Conservation (phyloP, 192 early-diverging fungal genomes). For the Geranomyces variabilis region DNA sequence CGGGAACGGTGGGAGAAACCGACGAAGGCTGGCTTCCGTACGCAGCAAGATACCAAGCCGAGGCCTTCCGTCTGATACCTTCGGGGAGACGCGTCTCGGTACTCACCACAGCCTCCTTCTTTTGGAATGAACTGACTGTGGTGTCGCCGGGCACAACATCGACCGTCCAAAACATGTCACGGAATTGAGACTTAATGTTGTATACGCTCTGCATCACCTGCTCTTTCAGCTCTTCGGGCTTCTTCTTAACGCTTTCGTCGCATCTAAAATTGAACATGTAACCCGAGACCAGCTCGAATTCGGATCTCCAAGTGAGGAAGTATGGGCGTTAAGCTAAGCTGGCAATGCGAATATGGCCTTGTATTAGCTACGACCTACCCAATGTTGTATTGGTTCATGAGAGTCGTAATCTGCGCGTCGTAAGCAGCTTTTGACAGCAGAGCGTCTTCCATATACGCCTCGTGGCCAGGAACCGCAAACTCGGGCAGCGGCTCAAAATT, state of each 20-base stretch:
- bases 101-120: slow-evolving; percentile 14
- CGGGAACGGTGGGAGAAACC: neutral
- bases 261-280: slow-evolving; percentile 41
- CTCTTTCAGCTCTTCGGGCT: slow-evolving; percentile 54
- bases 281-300: slow-evolving; percentile 50
- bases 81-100: slow-evolving; percentile 30
- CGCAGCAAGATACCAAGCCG: slow-evolving; percentile 74
- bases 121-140: slow-evolving; percentile 19
- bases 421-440: slow-evolving; percentile 45
- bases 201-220: slow-evolving; percentile 44
- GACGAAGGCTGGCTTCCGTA: slow-evolving; percentile 37
- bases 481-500: slow-evolving; percentile 40
- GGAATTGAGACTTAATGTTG: slow-evolving; percentile 45
- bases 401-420: slow-evolving; percentile 52
- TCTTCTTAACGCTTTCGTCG: slow-evolving; percentile 51
- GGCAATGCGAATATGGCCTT: neutral
- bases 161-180: slow-evolving; percentile 50
- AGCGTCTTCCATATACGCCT: slow-evolving; percentile 58
- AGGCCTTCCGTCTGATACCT: slow-evolving; percentile 32
- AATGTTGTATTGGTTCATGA: slow-evolving; percentile 73
- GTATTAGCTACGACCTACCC: slow-evolving; percentile 18
- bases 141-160: slow-evolving; percentile 34
- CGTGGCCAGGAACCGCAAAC: slow-evolving; percentile 52
- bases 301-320: slow-evolving; percentile 9
- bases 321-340: no score